phyloP scores from a whole-genome alignment of 176 grass and related monocot genomes.

The Puya raimondii region DNA sequence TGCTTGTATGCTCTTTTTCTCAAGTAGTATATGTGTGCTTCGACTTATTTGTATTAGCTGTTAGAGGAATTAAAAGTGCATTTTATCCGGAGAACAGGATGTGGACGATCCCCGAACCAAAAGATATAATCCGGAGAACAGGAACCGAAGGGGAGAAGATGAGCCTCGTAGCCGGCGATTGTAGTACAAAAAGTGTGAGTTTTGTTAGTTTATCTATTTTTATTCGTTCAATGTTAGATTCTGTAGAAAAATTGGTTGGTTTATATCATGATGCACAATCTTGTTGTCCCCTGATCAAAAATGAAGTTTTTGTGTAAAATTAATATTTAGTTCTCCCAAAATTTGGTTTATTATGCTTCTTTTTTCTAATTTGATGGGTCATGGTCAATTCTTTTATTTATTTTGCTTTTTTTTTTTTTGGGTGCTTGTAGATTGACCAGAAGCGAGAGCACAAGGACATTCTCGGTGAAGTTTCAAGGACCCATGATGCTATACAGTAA shows the following conservation, averaged over 20 bases:
- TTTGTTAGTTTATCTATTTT: not conserved
- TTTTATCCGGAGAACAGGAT: conserved; percentile 40
- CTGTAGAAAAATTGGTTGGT: not conserved
- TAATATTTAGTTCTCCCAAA: not conserved
- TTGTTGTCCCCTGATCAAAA: not conserved
- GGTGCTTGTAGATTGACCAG: conserved; percentile 19
- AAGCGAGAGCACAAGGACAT: conserved; percentile 30
- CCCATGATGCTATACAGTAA: conserved; percentile 37
- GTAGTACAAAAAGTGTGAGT: conserved; percentile 49
- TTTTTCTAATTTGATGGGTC: not conserved
- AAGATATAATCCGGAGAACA: conserved; percentile 36
- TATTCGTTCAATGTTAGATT: not conserved
- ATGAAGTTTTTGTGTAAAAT: too few relatives aligned
- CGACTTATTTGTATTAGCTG: too few relatives aligned
- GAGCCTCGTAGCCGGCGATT: conserved; percentile 27
- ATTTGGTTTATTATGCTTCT: not conserved
- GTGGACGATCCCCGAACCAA: conserved; percentile 64
- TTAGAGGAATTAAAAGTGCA: too few relatives aligned
- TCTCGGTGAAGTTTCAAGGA: conserved; percentile 17
- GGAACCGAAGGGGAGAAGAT: conserved; percentile 14
- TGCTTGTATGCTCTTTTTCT: too few relatives aligned
- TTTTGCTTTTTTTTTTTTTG: conserved; percentile 6
- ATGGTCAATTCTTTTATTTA: conserved; percentile 13
- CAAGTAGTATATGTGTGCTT: too few relatives aligned
- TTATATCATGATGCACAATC: not conserved